Base-by-base conservation (phyloP, 2,329 filamentous ascomycete species). In the Capronia epimyces region DNA sequence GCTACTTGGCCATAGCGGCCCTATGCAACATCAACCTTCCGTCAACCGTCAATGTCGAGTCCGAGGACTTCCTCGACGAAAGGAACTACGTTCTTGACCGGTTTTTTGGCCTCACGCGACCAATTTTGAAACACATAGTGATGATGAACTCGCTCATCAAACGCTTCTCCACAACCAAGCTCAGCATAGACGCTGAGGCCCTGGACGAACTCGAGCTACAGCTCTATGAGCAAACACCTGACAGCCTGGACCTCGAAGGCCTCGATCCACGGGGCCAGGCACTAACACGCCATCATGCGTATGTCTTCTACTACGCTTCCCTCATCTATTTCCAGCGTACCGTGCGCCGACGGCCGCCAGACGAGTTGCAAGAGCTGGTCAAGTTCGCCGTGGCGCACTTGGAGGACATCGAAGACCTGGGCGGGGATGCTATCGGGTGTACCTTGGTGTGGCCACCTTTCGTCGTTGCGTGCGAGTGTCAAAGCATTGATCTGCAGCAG, bases 381-480 rank as follows among this genome's bases (percentile, higher is more conserved):
- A 64, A 64, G 37, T 62, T 61, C 16, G 67, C 65, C 0, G 56
- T 69, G 0, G 25, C 53, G 13, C 63, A 68, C 20, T 54, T 69
- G 12, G 66, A 69, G 49, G 61, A 63, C 0, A 63, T 66, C 6
- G 66, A 67, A 44, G 42, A 24, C 3, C 55, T 64, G 1, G 65
- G 62, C 1, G 58, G 60, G 16, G 63, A 64, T 5, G 53, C 57
- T 15, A 60, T 64, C 1, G 67, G 67, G 2, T 66, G 62, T 47
- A 63, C 68, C 15, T 66, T 69, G 50, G 62, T 68, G 24, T 69
- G 67, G 67, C 66, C 66, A 1, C 63, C 62, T 2, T 61, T 69
- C 27, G 63, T 69, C 1, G 58, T 69, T 2, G 67, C 65, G 2
- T 66, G 66, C 3, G 67, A 69, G 43, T 69, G 67, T 37, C 52